These are phyloP conservation scores for Durio zibethinus DNA, from an alignment of 345 rosid species.

Conservation along the genomic window DNA sequence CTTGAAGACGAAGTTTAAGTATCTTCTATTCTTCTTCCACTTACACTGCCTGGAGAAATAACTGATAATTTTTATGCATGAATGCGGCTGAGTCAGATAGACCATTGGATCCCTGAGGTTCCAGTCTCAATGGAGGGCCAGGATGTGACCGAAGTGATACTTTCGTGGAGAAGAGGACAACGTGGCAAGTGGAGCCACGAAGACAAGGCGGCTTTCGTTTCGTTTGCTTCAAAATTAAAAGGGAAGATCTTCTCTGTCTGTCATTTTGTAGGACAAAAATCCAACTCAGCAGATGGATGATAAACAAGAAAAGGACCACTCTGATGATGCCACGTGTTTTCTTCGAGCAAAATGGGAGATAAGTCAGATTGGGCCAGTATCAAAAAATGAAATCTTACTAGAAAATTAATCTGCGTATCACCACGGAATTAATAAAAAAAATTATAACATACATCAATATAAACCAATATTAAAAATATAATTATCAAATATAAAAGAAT, in stretches of 20 bases:
- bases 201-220: constrained; percentile 3
- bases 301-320: background rate
- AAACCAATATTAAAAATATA: too few relatives aligned
- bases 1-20: background rate
- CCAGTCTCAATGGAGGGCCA: background rate
- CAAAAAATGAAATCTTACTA: too few relatives aligned
- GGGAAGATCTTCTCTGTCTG: background rate
- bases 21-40: background rate
- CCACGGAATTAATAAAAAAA: too few relatives aligned
- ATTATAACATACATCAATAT: too few relatives aligned
- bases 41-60: background rate
- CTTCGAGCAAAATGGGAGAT: background rate
- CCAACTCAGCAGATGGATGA: background rate
- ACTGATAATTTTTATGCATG: constrained; percentile 5
- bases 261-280: background rate
- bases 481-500: too few relatives aligned
- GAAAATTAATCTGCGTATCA: too few relatives aligned
- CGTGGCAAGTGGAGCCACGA: background rate
- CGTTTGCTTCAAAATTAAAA: constrained; percentile 6
- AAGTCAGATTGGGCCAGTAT: too few relatives aligned
- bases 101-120: background rate
- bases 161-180: background rate
- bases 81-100: background rate
- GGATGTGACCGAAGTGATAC: background rate
- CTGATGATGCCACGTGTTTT: background rate